Conservation (phyloP, 1,284 basidiomycete species). For the Bondarzewia mesenterica region DNA sequence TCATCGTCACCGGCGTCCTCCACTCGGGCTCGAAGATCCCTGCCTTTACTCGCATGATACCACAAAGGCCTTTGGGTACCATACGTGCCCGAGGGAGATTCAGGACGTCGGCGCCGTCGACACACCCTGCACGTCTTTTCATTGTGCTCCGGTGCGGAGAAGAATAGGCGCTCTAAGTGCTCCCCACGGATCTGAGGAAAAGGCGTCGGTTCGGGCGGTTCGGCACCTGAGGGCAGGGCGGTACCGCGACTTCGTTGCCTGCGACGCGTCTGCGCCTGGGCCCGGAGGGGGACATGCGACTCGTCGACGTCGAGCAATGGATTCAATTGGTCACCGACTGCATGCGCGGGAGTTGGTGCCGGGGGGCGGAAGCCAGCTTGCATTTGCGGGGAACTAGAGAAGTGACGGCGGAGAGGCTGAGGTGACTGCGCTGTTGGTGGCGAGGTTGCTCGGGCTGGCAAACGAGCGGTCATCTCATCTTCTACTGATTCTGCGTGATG, state of each 20-base stretch:
- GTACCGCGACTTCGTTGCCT: conserved; percentile 4
- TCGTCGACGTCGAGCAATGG: not conserved
- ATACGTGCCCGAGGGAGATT: conserved; percentile 6
- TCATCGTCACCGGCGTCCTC: conserved; percentile 18
- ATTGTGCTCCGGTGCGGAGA: conserved; percentile 68
- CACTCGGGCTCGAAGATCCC: conserved; percentile 9
- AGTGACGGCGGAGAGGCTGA: not conserved
- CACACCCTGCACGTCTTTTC: conserved; percentile 60
- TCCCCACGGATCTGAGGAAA: conserved; percentile 78
- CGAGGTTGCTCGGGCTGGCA: not conserved
- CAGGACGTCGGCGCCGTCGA: conserved; percentile 32
- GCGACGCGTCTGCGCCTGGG: conserved; percentile 3
- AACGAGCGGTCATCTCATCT: not conserved
- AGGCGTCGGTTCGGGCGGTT: conserved; percentile 31
- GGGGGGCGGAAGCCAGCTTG: conserved; percentile 3
- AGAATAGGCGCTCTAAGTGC: conserved; percentile 72
- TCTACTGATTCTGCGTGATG: not conserved
- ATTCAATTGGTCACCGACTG: conserved; percentile 1
- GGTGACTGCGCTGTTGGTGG: not conserved
- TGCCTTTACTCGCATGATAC: conserved; percentile 14
- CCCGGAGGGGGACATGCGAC: conserved; percentile 2
- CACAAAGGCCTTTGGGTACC: conserved; percentile 18
- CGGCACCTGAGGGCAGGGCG: conserved; percentile 3
- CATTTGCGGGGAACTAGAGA: not conserved
- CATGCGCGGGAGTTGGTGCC: conserved; percentile 10